Percentiles rank a stretch among this genome's conserved stretches.
These are phyloP conservation scores for Cutaneotrichosporon daszewskae DNA, from an alignment of 1,284 basidiomycete genomes.

Conservation along the genomic window DNA sequence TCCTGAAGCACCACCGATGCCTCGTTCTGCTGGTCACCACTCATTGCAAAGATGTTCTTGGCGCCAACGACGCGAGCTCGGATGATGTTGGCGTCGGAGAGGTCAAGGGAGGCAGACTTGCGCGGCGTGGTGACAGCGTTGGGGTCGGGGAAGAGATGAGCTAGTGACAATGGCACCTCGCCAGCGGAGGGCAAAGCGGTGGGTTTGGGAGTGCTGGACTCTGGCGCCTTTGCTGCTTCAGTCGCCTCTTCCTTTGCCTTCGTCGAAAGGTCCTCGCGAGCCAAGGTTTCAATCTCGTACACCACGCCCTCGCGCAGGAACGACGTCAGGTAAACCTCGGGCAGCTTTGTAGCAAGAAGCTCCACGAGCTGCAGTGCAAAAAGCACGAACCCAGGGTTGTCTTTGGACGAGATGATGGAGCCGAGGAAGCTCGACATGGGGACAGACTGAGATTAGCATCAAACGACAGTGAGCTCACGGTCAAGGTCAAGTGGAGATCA, in stretches of 20 bases:
- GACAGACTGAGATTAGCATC: constrained; percentile 57
- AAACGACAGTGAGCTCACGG: constrained; percentile 51
- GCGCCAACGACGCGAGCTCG: constrained; percentile 78
- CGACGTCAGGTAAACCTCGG: constrained; percentile 72
- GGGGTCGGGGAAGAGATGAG: no score
- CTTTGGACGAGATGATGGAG: constrained; percentile 82
- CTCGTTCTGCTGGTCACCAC: constrained; percentile 57
- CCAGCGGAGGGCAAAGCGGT: no score
- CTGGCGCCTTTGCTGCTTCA: no score
- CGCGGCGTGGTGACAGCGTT: constrained; percentile 7
- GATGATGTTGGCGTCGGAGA: constrained; percentile 67
- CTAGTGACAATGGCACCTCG: no score
- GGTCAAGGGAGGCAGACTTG: neutral
- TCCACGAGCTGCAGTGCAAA: constrained; percentile 87
- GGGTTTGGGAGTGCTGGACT: no score
- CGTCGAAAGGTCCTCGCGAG: constrained; percentile 56
- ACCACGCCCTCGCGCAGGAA: constrained; percentile 91
- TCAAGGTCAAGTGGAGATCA: constrained; percentile 66
- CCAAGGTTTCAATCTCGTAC: constrained; percentile 76
- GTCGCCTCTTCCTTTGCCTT: constrained; percentile 7
- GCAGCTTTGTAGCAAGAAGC: constrained; percentile 72
- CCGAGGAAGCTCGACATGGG: constrained; percentile 88
- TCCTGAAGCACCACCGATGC: constrained; percentile 60
- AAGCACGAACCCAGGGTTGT: constrained; percentile 76
- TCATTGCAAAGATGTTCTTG: constrained; percentile 54